Base-by-base conservation (phyloP, 768 basidiomycete species). In the Panaeolus papilionaceus region DNA sequence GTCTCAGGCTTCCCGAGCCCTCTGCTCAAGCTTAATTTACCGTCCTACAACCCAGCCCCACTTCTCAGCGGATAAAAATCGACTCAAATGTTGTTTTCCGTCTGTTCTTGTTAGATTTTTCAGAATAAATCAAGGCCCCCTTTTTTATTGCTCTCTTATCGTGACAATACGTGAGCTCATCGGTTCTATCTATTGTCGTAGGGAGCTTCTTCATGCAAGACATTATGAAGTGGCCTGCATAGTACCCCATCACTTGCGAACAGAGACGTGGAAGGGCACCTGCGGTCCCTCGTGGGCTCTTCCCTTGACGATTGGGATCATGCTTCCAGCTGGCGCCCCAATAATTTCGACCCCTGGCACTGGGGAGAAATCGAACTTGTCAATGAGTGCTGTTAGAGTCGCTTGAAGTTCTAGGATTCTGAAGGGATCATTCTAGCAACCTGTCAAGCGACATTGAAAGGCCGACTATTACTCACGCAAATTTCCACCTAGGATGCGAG, bases 1-100 rank as follows among this genome's bases (percentile, higher is more conserved):
- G 93, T 14, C 79, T 85, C 44, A 75, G 83, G 66, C 70, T 84
- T 58, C 79, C 82, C 62, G 79, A 80, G 66, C 76, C 76, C 47
- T 18, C 66, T 12, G 40, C 67, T 3, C 64, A 66, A 64, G 44
- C 70, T 62, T 58, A 58, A 58, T 33, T 58, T 12, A 28, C 11
- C 28, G 4, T 28, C 54, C 11, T 7, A 58, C 28, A 6, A 18
- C 20, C 54, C 14, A 23, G 6, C 20, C 4, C 20, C 8, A 49
- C 47, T 16, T 44, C 42, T 6, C 47, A 23, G 12, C 47, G 47
- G 47, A 51, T 51, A 5, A 26, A 51, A 51, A 12, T 23, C 18
- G 12, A 51, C 47, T 23, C 47, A 51, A 33, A 23, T 51, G 26
- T 51, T 20, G 42, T 44, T 44, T 51, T 23, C 23, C 8, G 20